phyloP scores from a whole-genome alignment of 2,329 filamentous ascomycete genomes.

The Rosellinia necatrix region DNA sequence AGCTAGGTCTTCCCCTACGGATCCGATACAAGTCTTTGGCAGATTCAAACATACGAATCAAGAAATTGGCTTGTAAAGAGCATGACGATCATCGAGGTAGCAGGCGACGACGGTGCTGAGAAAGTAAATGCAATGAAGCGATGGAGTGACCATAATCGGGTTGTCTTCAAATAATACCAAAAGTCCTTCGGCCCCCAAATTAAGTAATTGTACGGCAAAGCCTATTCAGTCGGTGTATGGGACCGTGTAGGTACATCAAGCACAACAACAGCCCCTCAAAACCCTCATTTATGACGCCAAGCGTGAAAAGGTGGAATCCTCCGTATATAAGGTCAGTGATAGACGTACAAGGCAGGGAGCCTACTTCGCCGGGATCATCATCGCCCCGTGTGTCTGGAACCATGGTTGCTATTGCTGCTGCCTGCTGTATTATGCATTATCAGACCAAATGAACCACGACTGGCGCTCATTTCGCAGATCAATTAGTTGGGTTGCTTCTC shows the following conservation, averaged over 20 bases:
- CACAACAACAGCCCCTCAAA: conserved; percentile 36
- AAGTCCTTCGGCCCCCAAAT: conserved; percentile 17
- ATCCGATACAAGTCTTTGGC: too few species aligned
- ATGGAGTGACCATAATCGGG: too few species aligned
- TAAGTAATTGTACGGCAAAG: conserved; percentile 26
- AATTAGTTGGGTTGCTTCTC: conserved; percentile 34
- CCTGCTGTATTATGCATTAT: too few species aligned
- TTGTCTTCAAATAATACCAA: too few species aligned
- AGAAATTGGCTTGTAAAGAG: too few species aligned
- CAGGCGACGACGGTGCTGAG: too few species aligned
- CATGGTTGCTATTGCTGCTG: too few species aligned
- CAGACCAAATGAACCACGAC: conserved; percentile 32
- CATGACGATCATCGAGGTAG: too few species aligned
- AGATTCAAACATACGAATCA: too few species aligned
- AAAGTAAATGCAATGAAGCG: too few species aligned
- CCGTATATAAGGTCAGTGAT: conserved; percentile 33
- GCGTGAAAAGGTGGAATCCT: conserved; percentile 25
- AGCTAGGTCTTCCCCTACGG: conserved; percentile 27
- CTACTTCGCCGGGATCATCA: conserved; percentile 21
- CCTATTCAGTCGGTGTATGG: conserved; percentile 24
- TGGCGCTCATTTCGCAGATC: conserved; percentile 35
- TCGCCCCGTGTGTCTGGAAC: too few species aligned
- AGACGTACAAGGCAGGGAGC: neutral
- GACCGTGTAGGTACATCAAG: conserved; percentile 21
- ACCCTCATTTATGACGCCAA: conserved; percentile 32